A percentile compares a stretch with the other conserved stretches of the same genome.
phyloP scores from a whole-genome alignment of 1,284 basidiomycete species.

The Inonotus hispidus region DNA sequence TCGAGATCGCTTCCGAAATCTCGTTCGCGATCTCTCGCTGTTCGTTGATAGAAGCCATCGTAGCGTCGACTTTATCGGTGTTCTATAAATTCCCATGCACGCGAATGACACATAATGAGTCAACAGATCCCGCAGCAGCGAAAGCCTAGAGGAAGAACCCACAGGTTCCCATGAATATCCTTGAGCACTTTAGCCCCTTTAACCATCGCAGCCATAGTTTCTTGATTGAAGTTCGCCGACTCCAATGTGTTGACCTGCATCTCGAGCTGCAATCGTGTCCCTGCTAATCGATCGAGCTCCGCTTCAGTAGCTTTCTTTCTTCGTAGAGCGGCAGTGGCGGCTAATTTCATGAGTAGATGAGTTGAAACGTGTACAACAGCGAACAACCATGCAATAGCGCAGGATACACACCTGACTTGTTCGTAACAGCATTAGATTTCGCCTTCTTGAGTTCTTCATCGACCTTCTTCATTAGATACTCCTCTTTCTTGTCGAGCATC shows the following conservation, averaged over 20 bases:
- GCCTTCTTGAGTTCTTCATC: conserved; percentile 94
- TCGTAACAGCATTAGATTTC: conserved; percentile 87
- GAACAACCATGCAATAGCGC: background rate
- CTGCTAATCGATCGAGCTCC: conserved; percentile 85
- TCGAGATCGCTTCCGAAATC: conserved; percentile 92
- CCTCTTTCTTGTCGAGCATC: conserved; percentile 99
- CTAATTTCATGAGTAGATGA: conserved; percentile 35
- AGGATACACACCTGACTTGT: conserved; percentile 72
- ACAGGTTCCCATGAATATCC: conserved; percentile 91
- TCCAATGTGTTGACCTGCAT: conserved; percentile 97
- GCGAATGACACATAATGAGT: conserved; percentile 4
- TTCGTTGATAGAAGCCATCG: conserved; percentile 88
- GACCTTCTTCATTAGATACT: conserved; percentile 94
- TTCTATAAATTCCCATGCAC: conserved; percentile 41
- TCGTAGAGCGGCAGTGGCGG: conserved; percentile 85
- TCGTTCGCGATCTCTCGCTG: conserved; percentile 95
- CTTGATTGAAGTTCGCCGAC: conserved; percentile 96
- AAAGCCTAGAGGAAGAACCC: conserved; percentile 31
- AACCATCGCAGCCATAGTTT: conserved; percentile 98
- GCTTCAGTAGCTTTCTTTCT: conserved; percentile 91
- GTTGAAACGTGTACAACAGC: background rate
- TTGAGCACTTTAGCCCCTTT: conserved; percentile 90
- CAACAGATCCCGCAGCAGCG: conserved; percentile 11
- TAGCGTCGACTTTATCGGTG: conserved; percentile 88
- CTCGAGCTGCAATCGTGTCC: conserved; percentile 89